phyloP scores from a whole-genome alignment of 2,329 filamentous ascomycete species.

The Apiospora kogelbergensis region DNA sequence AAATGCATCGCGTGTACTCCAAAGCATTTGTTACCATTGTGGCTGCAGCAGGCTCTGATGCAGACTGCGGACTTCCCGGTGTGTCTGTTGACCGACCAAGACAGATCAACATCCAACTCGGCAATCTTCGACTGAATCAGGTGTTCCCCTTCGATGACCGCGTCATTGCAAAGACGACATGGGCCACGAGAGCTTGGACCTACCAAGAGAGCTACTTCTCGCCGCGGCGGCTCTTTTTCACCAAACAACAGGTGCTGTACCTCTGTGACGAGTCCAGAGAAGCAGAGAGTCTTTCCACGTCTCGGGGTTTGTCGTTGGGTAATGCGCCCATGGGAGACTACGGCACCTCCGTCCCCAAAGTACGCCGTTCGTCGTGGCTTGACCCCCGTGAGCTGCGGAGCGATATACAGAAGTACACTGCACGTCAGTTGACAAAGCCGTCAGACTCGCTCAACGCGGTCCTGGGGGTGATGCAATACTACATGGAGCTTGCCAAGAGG shows the following conservation, averaged over 20 bases:
- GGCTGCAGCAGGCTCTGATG: neutral
- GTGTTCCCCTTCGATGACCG: neutral
- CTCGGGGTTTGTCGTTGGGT: too few relatives aligned
- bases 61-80: neutral
- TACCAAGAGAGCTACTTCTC: neutral
- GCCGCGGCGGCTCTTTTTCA: neutral
- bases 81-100: neutral
- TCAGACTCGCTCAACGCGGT: neutral
- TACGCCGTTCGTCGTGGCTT: neutral
- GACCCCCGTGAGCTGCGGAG: neutral
- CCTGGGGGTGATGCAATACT: neutral
- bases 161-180: neutral
- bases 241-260: neutral
- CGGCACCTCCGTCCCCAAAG: neutral
- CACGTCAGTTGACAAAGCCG: neutral
- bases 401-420: neutral
- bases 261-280: neutral
- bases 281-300: neutral
- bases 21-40: neutral
- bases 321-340: too few relatives aligned
- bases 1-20: neutral
- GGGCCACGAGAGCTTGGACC: neutral
- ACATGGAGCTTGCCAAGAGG: neutral
- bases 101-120: neutral
- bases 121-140: neutral